Percentiles rank a stretch among this genome's conserved stretches.
These are phyloP conservation scores for Spirogloea muscicola DNA, from an alignment of 139 green algal species.

Conservation along the genomic window DNA sequence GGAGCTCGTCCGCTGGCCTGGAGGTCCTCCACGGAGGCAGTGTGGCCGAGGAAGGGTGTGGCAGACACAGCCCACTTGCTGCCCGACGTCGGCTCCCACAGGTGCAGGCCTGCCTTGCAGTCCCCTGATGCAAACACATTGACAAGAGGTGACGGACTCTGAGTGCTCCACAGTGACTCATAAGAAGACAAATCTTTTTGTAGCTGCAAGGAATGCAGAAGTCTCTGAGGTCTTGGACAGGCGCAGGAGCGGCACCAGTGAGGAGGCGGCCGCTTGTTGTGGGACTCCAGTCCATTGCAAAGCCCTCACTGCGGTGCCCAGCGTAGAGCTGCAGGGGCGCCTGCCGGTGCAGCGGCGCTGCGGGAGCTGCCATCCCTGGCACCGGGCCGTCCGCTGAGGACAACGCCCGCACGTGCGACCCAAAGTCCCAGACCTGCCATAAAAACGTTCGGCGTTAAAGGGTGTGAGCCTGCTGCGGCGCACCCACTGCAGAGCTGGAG, in stretches of 20 bases:
- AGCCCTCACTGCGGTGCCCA: conserved; percentile 76
- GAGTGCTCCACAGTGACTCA: too few species aligned
- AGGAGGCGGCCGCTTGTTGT: conserved; percentile 66
- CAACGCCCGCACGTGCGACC: conserved; percentile 61
- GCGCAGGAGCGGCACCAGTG: too few species aligned
- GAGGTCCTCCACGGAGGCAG: conserved; percentile 81
- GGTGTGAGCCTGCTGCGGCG: too few species aligned
- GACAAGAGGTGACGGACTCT: too few species aligned
- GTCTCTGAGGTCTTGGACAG: too few species aligned
- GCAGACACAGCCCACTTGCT: conserved; percentile 64
- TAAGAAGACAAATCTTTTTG: too few species aligned
- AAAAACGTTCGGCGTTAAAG: too few species aligned
- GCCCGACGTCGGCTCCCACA: conserved; percentile 80
- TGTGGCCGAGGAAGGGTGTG: conserved; percentile 55
- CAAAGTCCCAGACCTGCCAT: conserved; percentile 74
- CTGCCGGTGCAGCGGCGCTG: conserved; percentile 25
- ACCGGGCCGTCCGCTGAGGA: too few species aligned
- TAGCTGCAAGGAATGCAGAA: too few species aligned
- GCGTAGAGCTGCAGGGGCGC: conserved; percentile 47
- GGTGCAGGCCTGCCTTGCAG: conserved; percentile 66
- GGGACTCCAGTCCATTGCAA: conserved; percentile 89
- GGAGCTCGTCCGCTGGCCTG: conserved; percentile 9
- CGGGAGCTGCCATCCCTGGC: neutral
- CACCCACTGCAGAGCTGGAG: too few species aligned
- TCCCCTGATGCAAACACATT: too few species aligned